Evolutionary conservation across 2,329 filamentous ascomycete genomes (phyloP), one percentile per base, ranked within the genome.

Genomic region (Aspergillus candidus): DNA sequence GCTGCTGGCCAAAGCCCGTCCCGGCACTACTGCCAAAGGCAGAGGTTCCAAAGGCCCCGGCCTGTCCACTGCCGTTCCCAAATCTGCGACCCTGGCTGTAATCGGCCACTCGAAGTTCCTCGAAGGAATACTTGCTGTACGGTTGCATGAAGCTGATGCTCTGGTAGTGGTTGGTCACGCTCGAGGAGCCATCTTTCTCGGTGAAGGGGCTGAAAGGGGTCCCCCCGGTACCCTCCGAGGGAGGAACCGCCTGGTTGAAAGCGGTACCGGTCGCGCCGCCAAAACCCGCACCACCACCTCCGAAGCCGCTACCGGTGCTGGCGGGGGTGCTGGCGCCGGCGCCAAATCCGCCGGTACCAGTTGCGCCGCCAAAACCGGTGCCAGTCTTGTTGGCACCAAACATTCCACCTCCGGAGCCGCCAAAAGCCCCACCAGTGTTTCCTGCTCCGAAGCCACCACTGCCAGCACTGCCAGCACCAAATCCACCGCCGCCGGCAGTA

Each of bases 51-150:
- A 96, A 96, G 6, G 85, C 86, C 46, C 89, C 89, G 37, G 80
- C 73, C 53, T 89, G 85, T 27, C 88, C 88, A 49, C 84, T 88
- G 34, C 79, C 77, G 66, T 91, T 94, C 30, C 90, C 93, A 62
- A 80, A 88, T 42, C 84, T 84, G 47, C 90, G 82, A 40, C 90
- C 90, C 66, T 90, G 86, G 47, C 83, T 79, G 64, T 98, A 98
- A 67, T 98, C 93, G 36, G 82, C 88, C 49, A 94, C 68, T 59
- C 87, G 78, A 42, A 93, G 70, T 65, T 93, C 72, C 60, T 85
- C 93, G n/a, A 87, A 80, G 8, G 91, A 96, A 73, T 85, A 97
- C 63, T 93, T 94, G 65, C 83, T 83, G 71, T 74, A 74, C 5
- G 72, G 69, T 36, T 61, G 62, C 69, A 72, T 71, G 43, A 72